phyloP scores from a whole-genome alignment of 331 rosid species.

The Malus hybrid region DNA sequence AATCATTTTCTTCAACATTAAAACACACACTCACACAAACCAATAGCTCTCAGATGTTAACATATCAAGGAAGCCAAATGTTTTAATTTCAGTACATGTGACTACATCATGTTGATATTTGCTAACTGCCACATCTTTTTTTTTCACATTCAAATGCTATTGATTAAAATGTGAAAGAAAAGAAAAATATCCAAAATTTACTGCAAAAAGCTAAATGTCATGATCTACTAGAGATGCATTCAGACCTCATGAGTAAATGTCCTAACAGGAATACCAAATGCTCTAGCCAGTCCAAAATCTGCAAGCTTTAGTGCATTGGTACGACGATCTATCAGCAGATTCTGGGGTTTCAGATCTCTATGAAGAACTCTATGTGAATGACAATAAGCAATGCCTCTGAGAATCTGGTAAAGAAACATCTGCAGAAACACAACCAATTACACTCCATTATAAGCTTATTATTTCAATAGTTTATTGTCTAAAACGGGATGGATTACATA shows the following conservation, averaged over 20 bases:
- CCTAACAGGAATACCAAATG: constrained; percentile 96
- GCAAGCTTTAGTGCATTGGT: constrained; percentile 93
- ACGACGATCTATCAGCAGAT: constrained; percentile 85
- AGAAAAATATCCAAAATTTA: neutral
- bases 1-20: neutral
- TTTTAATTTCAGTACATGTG: neutral
- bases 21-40: neutral
- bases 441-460: constrained; percentile 17
- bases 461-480: neutral
- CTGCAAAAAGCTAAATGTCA: neutral
- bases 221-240: neutral
- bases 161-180: neutral
- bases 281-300: constrained; percentile 97
- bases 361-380: constrained; percentile 99
- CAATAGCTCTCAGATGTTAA: neutral
- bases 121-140: constrained; percentile 1
- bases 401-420: constrained; percentile 97
- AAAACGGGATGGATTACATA: constrained; percentile 7
- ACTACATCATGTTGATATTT: neutral
- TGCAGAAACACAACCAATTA: constrained; percentile 37
- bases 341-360: constrained; percentile 94
- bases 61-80: neutral
- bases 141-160: neutral
- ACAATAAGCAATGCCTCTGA: constrained; percentile 96
- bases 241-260: constrained; percentile 92